Evolutionary conservation across 306 rosid genomes (phyloP).

Genomic region (Cicer bijugum): DNA sequence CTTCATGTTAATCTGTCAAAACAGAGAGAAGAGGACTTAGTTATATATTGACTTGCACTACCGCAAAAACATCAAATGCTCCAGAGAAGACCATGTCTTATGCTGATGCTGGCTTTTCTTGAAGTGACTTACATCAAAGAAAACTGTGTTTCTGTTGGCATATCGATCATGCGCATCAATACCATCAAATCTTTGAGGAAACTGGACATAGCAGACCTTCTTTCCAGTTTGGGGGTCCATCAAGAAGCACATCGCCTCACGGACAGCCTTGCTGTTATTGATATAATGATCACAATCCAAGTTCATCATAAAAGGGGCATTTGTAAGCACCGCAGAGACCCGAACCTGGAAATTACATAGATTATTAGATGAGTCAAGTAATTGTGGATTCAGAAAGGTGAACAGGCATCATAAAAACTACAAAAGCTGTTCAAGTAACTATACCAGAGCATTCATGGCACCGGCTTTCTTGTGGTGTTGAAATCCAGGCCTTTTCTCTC

Average conservation of each 20-base stretch:
- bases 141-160: constrained; percentile 58
- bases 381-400: constrained; percentile 19
- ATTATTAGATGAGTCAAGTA: constrained; percentile 13
- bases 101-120: constrained; percentile 32
- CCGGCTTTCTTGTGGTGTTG: constrained; percentile 97
- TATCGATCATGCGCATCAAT: constrained; percentile 56
- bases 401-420: constrained; percentile 32
- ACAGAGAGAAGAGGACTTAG: constrained; percentile 34
- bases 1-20: constrained; percentile 87
- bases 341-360: constrained; percentile 45
- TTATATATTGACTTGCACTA: background rate
- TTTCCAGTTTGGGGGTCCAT: constrained; percentile 63
- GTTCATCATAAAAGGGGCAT: constrained; percentile 61
- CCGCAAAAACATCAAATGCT: constrained; percentile 2
- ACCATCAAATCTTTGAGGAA: constrained; percentile 59
- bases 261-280: constrained; percentile 54
- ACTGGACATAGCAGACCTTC: constrained; percentile 58
- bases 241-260: constrained; percentile 63
- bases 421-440: constrained; percentile 35
- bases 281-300: constrained; percentile 60
- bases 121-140: constrained; percentile 57
- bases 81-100: background rate
- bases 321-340: constrained; percentile 60
- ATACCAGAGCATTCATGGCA: constrained; percentile 94
- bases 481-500: constrained; percentile 96